Percentiles rank a stretch among this genome's conserved stretches.
Evolutionary conservation across 2,329 filamentous ascomycete genomes (phyloP).

Genomic region (Blastomyces silverae): DNA sequence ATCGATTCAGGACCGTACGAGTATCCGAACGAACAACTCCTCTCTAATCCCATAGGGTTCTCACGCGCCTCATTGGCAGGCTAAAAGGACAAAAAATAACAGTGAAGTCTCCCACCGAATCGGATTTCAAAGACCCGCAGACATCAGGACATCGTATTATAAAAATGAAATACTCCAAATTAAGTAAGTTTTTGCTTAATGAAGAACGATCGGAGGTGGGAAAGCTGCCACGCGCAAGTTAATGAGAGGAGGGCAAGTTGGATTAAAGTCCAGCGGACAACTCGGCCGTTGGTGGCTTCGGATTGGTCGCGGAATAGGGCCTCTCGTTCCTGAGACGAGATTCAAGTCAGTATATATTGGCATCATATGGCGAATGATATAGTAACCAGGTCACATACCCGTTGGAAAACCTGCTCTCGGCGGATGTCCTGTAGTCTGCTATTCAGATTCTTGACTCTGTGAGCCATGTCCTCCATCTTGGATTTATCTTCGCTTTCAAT

Average conservation of each 20-base stretch:
- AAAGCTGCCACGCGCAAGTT: constrained; percentile 95
- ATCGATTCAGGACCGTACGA: not conserved
- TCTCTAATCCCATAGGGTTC: not conserved
- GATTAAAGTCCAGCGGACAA: constrained; percentile 88
- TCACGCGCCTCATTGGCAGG: not conserved
- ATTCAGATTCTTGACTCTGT: constrained; percentile 85
- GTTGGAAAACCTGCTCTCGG: constrained; percentile 92
- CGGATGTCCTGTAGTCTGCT: constrained; percentile 78
- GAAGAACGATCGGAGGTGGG: constrained; percentile 92
- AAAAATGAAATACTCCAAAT: constrained; percentile 4
- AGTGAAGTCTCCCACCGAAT: not conserved
- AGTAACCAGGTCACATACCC: constrained; percentile 48
- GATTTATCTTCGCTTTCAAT: constrained; percentile 91
- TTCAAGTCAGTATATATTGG: constrained; percentile 4
- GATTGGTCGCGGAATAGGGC: constrained; percentile 98
- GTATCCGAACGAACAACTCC: not conserved
- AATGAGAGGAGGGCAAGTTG: constrained; percentile 76
- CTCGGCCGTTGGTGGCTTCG: constrained; percentile 82
- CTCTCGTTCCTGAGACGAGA: constrained; percentile 69
- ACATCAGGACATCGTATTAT: not conserved
- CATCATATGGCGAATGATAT: constrained; percentile 31
- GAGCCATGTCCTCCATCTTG: constrained; percentile 83
- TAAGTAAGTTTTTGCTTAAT: constrained; percentile 99
- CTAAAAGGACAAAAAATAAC: not conserved
- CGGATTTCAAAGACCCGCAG: not conserved